These are phyloP conservation scores for Lipomyces yamanashiensis DNA, from an alignment of 805 yeast species.

Conservation along the genomic window DNA sequence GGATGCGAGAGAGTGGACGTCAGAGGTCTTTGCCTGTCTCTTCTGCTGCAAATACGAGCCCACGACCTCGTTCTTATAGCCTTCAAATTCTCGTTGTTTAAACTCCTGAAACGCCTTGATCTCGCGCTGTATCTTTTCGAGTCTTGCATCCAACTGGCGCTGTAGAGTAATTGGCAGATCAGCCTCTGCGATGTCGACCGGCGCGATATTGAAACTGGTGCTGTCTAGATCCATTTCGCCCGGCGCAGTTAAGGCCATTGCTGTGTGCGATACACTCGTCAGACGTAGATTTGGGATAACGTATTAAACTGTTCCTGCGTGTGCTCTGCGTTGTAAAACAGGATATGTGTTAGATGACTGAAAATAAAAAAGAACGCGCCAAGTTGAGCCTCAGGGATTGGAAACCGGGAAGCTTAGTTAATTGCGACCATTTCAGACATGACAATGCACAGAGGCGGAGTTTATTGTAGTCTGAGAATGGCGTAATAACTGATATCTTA, in stretches of 20 bases:
- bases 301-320: too few relatives aligned
- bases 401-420: too few relatives aligned
- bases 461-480: too few relatives aligned
- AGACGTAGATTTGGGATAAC: too few relatives aligned
- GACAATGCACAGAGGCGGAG: too few relatives aligned
- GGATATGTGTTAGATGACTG: too few relatives aligned
- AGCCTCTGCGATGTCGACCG: slow-evolving; percentile 10
- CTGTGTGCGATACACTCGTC: neutral
- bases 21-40: neutral
- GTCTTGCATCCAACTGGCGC: slow-evolving; percentile 21
- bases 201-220: slow-evolving; percentile 8
- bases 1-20: neutral
- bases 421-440: too few relatives aligned
- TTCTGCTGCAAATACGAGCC: slow-evolving; percentile 6
- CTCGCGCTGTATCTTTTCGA: slow-evolving; percentile 22
- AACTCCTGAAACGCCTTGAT: slow-evolving; percentile 21
- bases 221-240: slow-evolving; percentile 9
- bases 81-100: slow-evolving; percentile 28
- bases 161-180: slow-evolving; percentile 24
- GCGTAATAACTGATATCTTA: too few relatives aligned
- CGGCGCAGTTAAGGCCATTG: slow-evolving; percentile 4
- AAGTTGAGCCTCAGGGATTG: too few relatives aligned
- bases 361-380: too few relatives aligned
- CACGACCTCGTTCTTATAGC: slow-evolving; percentile 23
- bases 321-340: too few relatives aligned